Conservation (phyloP, 73 alveolate species). For the Tetrahymena borealis region DNA sequence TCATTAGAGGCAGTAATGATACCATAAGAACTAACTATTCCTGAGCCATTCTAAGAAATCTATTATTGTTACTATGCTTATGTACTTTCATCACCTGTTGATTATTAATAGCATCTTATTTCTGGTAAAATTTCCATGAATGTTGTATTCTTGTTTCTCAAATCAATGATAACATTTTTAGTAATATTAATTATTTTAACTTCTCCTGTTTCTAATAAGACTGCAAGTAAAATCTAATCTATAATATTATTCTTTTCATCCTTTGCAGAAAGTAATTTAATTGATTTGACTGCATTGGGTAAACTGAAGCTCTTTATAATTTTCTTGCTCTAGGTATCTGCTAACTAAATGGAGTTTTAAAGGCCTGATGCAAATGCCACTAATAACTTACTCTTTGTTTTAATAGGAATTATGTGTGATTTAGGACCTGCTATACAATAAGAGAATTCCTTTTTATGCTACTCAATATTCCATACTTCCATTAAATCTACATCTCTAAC, state of each 20-base stretch:
- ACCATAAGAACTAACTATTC: not conserved
- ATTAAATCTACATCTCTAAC: not conserved
- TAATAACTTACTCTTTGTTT: not conserved
- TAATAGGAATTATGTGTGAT: not conserved
- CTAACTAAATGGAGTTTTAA: not conserved
- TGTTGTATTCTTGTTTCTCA: not conserved
- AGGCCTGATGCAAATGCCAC: not conserved
- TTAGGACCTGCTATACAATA: not conserved
- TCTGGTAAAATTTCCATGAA: not conserved
- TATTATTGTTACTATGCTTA: not conserved
- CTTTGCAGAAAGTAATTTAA: not conserved
- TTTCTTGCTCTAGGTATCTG: not conserved
- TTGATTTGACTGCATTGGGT: not conserved
- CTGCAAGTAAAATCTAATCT: not conserved
- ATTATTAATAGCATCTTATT: not conserved
- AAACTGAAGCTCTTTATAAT: not conserved
- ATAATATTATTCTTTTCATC: not conserved
- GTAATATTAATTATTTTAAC: not conserved
- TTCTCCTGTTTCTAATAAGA: not conserved
- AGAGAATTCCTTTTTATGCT: not conserved
- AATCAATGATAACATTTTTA: not conserved
- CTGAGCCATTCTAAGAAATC: not conserved
- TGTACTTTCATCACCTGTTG: not conserved
- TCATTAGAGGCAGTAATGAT: not conserved
- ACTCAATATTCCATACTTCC: not conserved